Evolutionary conservation across 2,329 filamentous ascomycete genomes (phyloP).

Genomic region (Cercospora berteroae): DNA sequence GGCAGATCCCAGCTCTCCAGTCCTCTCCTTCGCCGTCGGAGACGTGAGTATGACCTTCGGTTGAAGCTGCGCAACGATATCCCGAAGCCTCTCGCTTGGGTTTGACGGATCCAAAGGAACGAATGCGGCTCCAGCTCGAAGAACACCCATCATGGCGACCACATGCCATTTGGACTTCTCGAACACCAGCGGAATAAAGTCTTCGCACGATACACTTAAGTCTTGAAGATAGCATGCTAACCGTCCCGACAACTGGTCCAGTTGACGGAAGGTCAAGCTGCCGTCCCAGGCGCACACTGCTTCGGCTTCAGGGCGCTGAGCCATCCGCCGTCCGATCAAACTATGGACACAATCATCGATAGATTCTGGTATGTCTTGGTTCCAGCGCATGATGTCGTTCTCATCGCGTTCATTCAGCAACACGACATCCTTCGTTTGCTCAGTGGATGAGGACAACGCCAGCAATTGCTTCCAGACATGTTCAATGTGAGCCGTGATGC

Average conservation of each 20-base stretch:
- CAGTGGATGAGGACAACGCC: not conserved
- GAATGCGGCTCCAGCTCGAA: conserved; percentile 34
- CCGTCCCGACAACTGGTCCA: not conserved
- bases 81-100: not conserved
- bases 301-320: not conserved
- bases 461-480: not conserved
- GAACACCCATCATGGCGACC: conserved; percentile 29
- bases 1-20: not conserved
- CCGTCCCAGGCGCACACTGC: not conserved
- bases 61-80: not conserved
- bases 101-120: not conserved
- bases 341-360: not conserved
- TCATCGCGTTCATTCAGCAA: not conserved
- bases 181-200: not conserved
- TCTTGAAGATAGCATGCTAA: not conserved
- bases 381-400: not conserved
- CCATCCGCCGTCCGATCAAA: not conserved
- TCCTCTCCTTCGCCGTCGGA: not conserved
- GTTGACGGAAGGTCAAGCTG: not conserved
- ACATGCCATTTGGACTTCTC: not conserved
- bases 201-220: not conserved
- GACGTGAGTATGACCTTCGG: not conserved
- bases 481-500: not conserved
- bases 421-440: not conserved
- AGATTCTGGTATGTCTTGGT: not conserved